Conservation (phyloP, 2,329 filamentous ascomycete genomes). For the Cryoendolithus antarcticus region DNA sequence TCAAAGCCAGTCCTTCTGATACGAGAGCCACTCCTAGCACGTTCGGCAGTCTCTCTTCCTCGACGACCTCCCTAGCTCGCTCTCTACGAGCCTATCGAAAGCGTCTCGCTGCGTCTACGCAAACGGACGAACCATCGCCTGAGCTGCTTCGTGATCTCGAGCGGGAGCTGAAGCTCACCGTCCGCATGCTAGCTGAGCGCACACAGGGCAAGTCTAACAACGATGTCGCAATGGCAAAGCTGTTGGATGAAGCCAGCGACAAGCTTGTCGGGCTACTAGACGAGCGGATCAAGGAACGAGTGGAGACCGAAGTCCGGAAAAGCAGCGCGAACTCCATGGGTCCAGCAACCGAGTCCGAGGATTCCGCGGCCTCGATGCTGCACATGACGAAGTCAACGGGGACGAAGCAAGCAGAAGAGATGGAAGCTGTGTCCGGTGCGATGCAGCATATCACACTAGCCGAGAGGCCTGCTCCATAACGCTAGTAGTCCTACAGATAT, state of each 20-base stretch:
- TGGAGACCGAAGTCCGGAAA: constrained; percentile 22
- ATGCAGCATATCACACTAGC: neutral
- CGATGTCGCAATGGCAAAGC: constrained; percentile 35
- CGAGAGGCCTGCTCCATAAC: neutral
- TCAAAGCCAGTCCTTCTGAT: constrained; percentile 6
- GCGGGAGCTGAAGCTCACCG: constrained; percentile 40
- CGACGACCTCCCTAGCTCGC: constrained; percentile 46
- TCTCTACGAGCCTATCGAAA: constrained; percentile 47
- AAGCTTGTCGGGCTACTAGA: constrained; percentile 59
- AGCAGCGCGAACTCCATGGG: constrained; percentile 3
- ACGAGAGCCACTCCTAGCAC: constrained; percentile 23
- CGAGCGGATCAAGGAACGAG: constrained; percentile 46
- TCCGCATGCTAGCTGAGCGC: constrained; percentile 32
- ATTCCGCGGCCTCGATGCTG: neutral
- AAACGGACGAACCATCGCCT: constrained; percentile 31
- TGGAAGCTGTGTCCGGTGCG: neutral
- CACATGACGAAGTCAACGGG: neutral
- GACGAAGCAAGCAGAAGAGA: neutral
- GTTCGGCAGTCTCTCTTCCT: constrained; percentile 36
- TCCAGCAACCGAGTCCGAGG: neutral
- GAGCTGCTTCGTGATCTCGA: constrained; percentile 44
- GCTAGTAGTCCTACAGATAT: too few relatives aligned
- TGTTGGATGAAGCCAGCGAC: constrained; percentile 66
- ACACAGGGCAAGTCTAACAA: constrained; percentile 28
- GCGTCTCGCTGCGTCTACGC: constrained; percentile 35